These are phyloP conservation scores for Myxozyma sirexii DNA, from an alignment of 805 yeast genomes.

Conservation along the genomic window DNA sequence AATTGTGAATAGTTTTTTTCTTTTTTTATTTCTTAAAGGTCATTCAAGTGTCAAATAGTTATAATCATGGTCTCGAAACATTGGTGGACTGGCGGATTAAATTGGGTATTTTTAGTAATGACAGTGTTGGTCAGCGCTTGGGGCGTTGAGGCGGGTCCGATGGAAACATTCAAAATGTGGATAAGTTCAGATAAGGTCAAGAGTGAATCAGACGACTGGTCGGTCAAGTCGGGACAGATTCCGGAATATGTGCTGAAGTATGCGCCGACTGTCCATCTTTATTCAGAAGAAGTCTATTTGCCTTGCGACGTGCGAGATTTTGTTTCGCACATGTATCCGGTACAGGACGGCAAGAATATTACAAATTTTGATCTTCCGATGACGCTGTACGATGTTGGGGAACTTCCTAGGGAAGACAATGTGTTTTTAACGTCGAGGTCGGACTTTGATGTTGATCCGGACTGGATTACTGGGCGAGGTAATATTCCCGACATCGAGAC, in stretches of 20 bases:
- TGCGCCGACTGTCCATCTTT: conserved; percentile 77
- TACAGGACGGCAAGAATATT: conserved; percentile 41
- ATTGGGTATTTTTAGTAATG: background rate
- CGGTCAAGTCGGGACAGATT: conserved; percentile 33
- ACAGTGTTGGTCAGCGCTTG: background rate
- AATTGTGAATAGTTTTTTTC: background rate
- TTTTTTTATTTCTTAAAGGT: background rate
- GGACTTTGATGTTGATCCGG: conserved; percentile 74
- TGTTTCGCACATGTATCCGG: conserved; percentile 32
- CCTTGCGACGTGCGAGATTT: conserved; percentile 75
- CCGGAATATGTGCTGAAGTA: conserved; percentile 36
- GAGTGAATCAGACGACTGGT: conserved; percentile 27
- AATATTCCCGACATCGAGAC: conserved; percentile 70
- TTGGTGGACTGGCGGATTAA: background rate
- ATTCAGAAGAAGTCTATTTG: conserved; percentile 83
- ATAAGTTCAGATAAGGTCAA: background rate
- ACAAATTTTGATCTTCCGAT: conserved; percentile 36
- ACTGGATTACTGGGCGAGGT: conserved; percentile 77
- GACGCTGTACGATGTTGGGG: conserved; percentile 41
- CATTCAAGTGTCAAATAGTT: too few species aligned
- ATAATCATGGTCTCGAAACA: background rate
- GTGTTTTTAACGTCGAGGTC: conserved; percentile 65
- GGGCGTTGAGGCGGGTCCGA: background rate
- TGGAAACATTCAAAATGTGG: conserved; percentile 9
- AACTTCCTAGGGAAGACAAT: conserved; percentile 40